Percentiles rank a stretch among this genome's conserved stretches.
These are phyloP conservation scores for Lentinula raphanica DNA, from an alignment of 768 basidiomycete genomes.

Conservation along the genomic window DNA sequence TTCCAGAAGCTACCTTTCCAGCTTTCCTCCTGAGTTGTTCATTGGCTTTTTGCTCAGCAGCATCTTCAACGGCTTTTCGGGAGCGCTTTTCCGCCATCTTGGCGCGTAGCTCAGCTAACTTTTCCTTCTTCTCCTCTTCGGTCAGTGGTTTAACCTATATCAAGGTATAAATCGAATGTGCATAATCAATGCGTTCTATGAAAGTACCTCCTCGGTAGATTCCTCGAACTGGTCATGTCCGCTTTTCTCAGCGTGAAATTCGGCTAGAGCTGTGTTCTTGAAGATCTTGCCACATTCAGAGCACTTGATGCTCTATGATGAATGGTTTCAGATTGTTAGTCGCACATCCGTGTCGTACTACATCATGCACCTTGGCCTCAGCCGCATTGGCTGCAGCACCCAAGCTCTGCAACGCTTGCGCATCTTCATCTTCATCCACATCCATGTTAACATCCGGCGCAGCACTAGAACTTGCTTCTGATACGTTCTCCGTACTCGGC, in stretches of 20 bases:
- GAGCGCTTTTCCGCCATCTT: constrained; percentile 82
- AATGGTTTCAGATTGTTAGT: too few relatives aligned
- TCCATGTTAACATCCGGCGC: constrained; percentile 37
- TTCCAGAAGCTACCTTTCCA: constrained; percentile 52
- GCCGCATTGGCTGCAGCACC: constrained; percentile 37
- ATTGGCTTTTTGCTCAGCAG: constrained; percentile 65
- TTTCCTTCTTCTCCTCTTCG: constrained; percentile 86
- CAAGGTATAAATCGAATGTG: not conserved
- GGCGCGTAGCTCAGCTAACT: constrained; percentile 69
- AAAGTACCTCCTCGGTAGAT: constrained; percentile 79
- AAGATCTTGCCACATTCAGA: constrained; percentile 83
- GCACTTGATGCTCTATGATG: constrained; percentile 72
- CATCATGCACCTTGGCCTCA: constrained; percentile 58
- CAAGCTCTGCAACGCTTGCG: constrained; percentile 52
- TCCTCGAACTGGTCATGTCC: constrained; percentile 97
- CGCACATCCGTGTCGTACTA: too few relatives aligned
- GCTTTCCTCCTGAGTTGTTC: constrained; percentile 81
- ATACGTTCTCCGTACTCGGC: constrained; percentile 52
- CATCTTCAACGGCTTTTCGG: constrained; percentile 65
- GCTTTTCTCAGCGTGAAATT: constrained; percentile 91
- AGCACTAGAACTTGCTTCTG: constrained; percentile 21
- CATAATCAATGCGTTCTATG: not conserved
- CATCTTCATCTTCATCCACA: constrained; percentile 64
- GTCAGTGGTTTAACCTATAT: constrained; percentile 85
- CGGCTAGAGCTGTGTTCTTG: constrained; percentile 79